A percentile compares a stretch with the other conserved stretches of the same genome.
These are phyloP conservation scores for Chondrus crispus DNA, from an alignment of 23 red algal genomes.

Conservation along the genomic window DNA sequence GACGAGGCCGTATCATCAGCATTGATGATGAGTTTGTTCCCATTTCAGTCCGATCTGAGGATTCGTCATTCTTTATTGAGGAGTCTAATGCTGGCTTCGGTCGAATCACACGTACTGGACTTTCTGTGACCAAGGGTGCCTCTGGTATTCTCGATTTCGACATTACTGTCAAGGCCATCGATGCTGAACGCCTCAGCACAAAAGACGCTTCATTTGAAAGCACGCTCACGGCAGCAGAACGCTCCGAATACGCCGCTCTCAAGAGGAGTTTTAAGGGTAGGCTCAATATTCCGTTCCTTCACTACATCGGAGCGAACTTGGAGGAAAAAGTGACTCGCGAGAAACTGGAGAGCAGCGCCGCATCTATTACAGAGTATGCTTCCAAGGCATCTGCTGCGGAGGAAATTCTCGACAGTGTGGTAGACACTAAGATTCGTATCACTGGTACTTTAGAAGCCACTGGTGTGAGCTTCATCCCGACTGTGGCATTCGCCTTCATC, in stretches of 20 bases:
- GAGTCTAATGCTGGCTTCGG: too few relatives aligned
- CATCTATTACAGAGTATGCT: background rate
- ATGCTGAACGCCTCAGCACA: background rate
- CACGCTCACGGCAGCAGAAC: background rate
- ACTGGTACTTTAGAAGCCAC: background rate
- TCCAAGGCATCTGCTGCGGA: background rate
- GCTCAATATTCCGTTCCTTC: background rate
- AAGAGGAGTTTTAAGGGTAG: background rate
- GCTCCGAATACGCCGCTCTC: background rate
- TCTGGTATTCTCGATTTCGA: constrained; percentile 21
- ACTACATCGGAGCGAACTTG: background rate
- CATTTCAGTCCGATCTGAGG: too few relatives aligned
- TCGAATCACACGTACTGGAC: too few relatives aligned
- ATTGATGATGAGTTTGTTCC: too few relatives aligned
- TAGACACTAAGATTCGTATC: background rate
- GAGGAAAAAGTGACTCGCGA: background rate
- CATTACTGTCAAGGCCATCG: constrained; percentile 20
- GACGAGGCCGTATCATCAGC: too few relatives aligned
- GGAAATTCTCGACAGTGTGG: background rate
- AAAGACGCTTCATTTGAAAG: background rate
- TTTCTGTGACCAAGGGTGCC: constrained; percentile 1
- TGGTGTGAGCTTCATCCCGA: constrained; percentile 10
- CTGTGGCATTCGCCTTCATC: constrained; percentile 19
- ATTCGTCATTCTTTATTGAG: too few relatives aligned
- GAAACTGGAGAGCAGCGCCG: background rate